These are phyloP conservation scores for Trypanosoma platydactyli DNA, from an alignment of 208 protist species.

Conservation along the genomic window DNA sequence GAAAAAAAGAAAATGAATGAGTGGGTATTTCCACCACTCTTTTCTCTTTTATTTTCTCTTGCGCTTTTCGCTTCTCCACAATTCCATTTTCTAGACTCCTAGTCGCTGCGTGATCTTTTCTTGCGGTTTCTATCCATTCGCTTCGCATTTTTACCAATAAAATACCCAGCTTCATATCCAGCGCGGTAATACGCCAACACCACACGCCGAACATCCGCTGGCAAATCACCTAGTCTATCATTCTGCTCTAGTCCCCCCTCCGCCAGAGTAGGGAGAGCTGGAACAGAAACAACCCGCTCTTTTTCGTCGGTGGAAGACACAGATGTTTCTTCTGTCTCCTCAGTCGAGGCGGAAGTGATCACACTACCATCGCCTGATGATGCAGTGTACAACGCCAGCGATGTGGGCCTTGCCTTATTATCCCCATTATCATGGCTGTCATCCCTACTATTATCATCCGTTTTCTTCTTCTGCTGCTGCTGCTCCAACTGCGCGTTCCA, in stretches of 20 bases:
- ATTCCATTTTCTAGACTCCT: background rate
- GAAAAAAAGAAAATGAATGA: background rate
- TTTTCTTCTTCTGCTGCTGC: background rate
- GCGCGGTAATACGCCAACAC: slow-evolving; percentile 23
- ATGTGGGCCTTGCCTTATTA: background rate
- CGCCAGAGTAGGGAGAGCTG: background rate
- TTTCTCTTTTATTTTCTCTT: background rate
- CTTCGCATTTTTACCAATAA: slow-evolving; percentile 9
- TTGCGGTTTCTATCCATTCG: background rate
- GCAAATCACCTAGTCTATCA: slow-evolving; percentile 9
- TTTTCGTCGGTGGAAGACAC: background rate
- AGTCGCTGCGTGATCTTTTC: slow-evolving; percentile 10
- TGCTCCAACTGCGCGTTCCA: slow-evolving; percentile 78
- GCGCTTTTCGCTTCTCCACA: background rate
- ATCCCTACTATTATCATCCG: background rate
- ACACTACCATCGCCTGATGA: background rate
- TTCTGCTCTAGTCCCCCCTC: background rate
- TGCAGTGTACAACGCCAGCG: background rate
- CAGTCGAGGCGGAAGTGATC: background rate
- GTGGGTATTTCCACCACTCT: background rate
- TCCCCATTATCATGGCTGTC: background rate
- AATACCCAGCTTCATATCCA: slow-evolving; percentile 30
- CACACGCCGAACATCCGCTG: slow-evolving; percentile 21
- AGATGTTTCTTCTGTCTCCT: background rate
- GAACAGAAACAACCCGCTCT: background rate